Evolutionary conservation across 2,329 filamentous ascomycete genomes (phyloP).

Genomic region (Myriosclerotinia scirpicola): DNA sequence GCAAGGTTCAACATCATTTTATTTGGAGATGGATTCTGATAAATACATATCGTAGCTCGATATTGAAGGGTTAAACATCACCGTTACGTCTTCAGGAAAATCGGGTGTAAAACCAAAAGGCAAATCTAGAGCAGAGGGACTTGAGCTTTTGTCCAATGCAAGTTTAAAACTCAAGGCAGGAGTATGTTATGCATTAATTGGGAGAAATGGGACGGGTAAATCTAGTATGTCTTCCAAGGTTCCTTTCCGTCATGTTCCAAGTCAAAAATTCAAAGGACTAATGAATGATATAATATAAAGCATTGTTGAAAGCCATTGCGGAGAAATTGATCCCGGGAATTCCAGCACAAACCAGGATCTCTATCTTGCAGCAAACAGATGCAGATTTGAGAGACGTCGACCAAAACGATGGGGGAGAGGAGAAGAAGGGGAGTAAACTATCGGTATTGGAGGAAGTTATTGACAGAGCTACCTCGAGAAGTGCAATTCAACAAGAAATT

Average conservation of each 20-base stretch:
- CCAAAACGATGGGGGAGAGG: conserved; percentile 36
- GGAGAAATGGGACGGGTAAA: conserved; percentile 80
- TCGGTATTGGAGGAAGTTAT: conserved; percentile 69
- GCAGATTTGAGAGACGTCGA: conserved; percentile 39
- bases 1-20: not conserved
- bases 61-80: conserved; percentile 71
- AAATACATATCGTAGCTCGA: conserved; percentile 53
- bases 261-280: conserved; percentile 20
- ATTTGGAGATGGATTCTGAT: conserved; percentile 6
- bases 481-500: conserved; percentile 60
- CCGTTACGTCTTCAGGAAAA: conserved; percentile 51
- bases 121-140: conserved; percentile 50
- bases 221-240: conserved; percentile 65
- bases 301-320: conserved; percentile 71
- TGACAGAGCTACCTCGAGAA: conserved; percentile 56
- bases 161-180: conserved; percentile 71
- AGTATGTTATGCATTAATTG: conserved; percentile 73
- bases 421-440: conserved; percentile 34
- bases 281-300: conserved; percentile 43
- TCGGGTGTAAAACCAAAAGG: conserved; percentile 49
- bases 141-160: conserved; percentile 71
- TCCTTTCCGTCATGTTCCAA: not conserved
- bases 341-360: conserved; percentile 62
- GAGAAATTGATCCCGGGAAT: conserved; percentile 78
- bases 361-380: conserved; percentile 68